A percentile compares a stretch with the other conserved stretches of the same genome.
phyloP scores from a whole-genome alignment of 768 basidiomycete species.

The Cantharellus anzutake region DNA sequence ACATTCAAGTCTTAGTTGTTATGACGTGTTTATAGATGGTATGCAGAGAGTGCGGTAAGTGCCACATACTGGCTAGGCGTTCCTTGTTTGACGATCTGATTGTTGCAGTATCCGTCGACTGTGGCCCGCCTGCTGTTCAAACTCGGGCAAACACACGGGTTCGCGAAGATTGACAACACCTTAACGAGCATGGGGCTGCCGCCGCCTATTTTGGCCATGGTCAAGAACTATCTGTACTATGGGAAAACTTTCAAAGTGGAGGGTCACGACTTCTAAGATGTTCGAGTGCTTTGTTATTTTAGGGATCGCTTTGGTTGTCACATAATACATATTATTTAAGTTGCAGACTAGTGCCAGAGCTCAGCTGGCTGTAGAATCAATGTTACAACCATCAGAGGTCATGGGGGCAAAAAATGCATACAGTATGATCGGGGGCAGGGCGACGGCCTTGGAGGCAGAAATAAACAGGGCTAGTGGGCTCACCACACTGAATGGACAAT shows the following conservation, averaged over 20 bases:
- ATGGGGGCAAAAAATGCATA: no score
- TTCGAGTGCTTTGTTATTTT: no score
- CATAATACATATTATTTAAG: no score
- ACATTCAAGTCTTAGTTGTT: not conserved
- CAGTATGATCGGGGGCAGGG: no score
- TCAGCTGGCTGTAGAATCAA: no score
- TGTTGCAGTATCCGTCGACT: constrained; percentile 61
- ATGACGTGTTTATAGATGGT: constrained; percentile 38
- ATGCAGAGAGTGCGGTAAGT: constrained; percentile 72
- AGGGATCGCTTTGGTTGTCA: no score
- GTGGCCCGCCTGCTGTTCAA: constrained; percentile 87
- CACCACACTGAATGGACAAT: no score
- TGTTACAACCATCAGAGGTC: no score
- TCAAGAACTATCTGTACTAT: constrained; percentile 82
- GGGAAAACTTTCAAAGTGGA: constrained; percentile 78
- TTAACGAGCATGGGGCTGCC: constrained; percentile 88
- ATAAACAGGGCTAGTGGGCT: no score
- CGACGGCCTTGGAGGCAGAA: no score
- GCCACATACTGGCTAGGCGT: not conserved
- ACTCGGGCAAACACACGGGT: constrained; percentile 80
- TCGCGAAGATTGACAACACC: constrained; percentile 85
- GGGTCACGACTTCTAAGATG: constrained; percentile 17
- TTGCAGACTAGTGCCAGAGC: no score
- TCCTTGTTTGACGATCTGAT: not conserved
- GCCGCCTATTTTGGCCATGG: constrained; percentile 74